Evolutionary conservation across 106 monocot species (phyloP).

Genomic region (Dendrobium officinale): DNA sequence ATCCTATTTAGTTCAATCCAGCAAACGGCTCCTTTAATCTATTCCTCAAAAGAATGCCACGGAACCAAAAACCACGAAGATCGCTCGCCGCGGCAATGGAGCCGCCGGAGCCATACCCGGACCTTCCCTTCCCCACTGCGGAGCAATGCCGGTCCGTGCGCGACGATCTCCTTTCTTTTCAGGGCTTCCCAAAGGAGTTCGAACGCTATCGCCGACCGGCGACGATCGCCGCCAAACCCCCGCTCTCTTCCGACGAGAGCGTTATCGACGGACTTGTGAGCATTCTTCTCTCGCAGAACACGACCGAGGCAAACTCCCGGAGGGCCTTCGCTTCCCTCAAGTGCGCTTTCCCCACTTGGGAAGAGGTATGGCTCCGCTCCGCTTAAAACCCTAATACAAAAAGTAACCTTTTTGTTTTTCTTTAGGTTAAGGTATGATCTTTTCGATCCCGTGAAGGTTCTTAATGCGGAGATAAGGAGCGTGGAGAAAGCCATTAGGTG

Average conservation of each 20-base stretch:
- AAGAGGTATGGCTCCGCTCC: constrained; percentile 14
- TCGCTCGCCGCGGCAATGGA: too few relatives aligned
- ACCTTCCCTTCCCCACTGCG: constrained; percentile 42
- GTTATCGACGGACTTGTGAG: constrained; percentile 70
- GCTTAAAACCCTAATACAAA: not conserved
- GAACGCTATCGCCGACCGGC: constrained; percentile 19
- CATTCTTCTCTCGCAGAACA: constrained; percentile 87
- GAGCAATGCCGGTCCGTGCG: constrained; percentile 59
- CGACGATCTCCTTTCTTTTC: constrained; percentile 51
- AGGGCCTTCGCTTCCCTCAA: constrained; percentile 67
- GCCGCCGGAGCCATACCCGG: constrained; percentile 48
- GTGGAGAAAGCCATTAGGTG: constrained; percentile 63
- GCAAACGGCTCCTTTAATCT: too few relatives aligned
- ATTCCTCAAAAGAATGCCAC: not conserved
- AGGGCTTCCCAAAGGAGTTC: constrained; percentile 75
- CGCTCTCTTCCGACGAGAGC: constrained; percentile 11
- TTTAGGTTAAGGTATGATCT: not conserved
- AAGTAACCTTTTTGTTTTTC: not conserved
- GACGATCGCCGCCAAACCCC: not conserved
- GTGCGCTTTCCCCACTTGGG: constrained; percentile 56
- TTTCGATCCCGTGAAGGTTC: constrained; percentile 28
- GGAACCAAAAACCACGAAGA: not conserved
- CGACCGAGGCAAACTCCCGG: constrained; percentile 59
- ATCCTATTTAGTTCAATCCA: too few relatives aligned
- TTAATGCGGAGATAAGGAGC: constrained; percentile 34